These are phyloP conservation scores for Panaeolus cyanescens DNA, from an alignment of 768 basidiomycete genomes.

Conservation along the genomic window DNA sequence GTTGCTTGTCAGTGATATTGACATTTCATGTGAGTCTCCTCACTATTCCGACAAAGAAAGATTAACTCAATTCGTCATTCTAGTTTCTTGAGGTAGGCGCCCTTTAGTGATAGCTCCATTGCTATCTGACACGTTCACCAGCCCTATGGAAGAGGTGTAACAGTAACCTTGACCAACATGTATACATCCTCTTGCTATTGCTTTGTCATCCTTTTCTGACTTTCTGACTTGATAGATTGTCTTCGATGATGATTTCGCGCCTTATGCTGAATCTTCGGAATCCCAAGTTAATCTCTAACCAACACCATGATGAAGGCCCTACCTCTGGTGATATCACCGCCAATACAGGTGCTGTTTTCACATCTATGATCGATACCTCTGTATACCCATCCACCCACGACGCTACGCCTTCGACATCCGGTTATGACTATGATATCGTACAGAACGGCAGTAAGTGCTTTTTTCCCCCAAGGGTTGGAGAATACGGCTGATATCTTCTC, in stretches of 20 bases:
- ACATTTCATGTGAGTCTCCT: slow-evolving; percentile 21
- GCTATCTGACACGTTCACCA: background rate
- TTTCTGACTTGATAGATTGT: slow-evolving; percentile 20
- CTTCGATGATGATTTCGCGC: slow-evolving; percentile 32
- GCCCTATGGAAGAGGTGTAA: background rate
- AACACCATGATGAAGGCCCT: background rate
- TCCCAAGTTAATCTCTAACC: slow-evolving; percentile 18
- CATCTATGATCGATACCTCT: background rate
- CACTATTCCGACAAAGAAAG: background rate
- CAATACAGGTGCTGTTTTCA: background rate
- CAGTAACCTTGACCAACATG: background rate
- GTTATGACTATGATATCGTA: background rate
- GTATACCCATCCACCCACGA: slow-evolving; percentile 4
- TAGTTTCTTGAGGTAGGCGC: background rate
- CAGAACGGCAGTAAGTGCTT: background rate
- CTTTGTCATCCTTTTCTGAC: background rate
- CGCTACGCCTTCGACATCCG: slow-evolving; percentile 13
- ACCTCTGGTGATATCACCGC: background rate
- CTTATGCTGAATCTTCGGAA: slow-evolving; percentile 34
- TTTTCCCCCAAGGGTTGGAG: no score
- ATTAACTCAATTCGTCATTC: background rate
- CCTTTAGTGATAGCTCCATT: no score
- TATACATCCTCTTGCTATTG: background rate
- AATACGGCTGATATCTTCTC: background rate
- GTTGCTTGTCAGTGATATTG: slow-evolving; percentile 19